Percentiles rank a stretch among this genome's conserved stretches.
phyloP scores from a whole-genome alignment of 1,139 yeast genomes.

The Hansenula sp. region DNA sequence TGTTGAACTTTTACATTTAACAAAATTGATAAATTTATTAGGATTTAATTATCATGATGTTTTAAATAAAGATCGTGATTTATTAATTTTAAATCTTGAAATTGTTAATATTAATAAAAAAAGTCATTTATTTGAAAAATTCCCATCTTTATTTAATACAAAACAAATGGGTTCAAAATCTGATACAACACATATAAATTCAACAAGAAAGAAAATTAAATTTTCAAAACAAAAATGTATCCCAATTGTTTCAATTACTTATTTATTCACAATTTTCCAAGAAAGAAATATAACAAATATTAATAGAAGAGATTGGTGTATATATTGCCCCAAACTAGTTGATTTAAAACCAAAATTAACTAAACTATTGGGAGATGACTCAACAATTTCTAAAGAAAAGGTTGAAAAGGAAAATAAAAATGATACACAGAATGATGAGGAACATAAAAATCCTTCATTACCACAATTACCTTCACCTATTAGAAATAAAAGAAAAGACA shows the following conservation, averaged over 20 bases:
- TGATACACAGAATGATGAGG: neutral
- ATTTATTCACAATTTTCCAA: slow-evolving; percentile 39
- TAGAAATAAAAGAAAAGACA: slow-evolving; percentile 10
- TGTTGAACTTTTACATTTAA: slow-evolving; percentile 71
- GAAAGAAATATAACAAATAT: slow-evolving; percentile 24
- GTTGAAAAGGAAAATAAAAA: neutral
- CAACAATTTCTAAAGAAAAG: neutral
- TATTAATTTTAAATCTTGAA: slow-evolving; percentile 56
- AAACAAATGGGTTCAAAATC: slow-evolving; percentile 5
- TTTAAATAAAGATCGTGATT: slow-evolving; percentile 53
- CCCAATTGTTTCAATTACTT: slow-evolving; percentile 52
- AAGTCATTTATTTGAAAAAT: slow-evolving; percentile 9
- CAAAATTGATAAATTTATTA: slow-evolving; percentile 51
- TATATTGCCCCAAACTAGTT: slow-evolving; percentile 38
- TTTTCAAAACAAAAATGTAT: slow-evolving; percentile 55
- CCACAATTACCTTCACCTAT: slow-evolving; percentile 31
- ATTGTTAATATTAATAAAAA: slow-evolving; percentile 24
- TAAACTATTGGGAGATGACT: neutral
- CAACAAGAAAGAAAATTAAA: slow-evolving; percentile 47
- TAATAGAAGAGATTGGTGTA: slow-evolving; percentile 44
- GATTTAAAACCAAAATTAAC: slow-evolving; percentile 4
- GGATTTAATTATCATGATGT: slow-evolving; percentile 48
- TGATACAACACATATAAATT: slow-evolving; percentile 10
- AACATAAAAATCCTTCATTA: slow-evolving; percentile 9
- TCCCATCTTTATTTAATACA: slow-evolving; percentile 15